Conservation (phyloP, 306 rosid genomes). For the Phaseolus lunatus region DNA sequence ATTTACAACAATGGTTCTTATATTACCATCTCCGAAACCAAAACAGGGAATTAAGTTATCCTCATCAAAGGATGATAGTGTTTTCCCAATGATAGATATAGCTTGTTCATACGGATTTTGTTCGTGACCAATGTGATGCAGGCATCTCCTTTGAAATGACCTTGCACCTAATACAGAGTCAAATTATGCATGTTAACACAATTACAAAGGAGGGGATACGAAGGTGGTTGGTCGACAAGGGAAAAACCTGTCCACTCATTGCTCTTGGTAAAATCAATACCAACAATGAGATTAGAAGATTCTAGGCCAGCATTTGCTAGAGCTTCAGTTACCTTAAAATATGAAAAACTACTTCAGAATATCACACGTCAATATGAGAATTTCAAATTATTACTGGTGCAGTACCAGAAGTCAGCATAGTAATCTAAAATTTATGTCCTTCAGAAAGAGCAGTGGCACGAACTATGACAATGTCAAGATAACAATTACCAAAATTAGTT, state of each 20-base stretch:
- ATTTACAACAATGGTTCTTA: not conserved
- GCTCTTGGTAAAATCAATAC: slow-evolving; percentile 98
- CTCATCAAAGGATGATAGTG: slow-evolving; percentile 86
- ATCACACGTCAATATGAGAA: slow-evolving; percentile 28
- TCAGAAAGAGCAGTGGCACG: slow-evolving; percentile 3
- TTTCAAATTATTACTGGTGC: not conserved
- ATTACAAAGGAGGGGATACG: slow-evolving; percentile 30
- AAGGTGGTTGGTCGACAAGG: slow-evolving; percentile 30
- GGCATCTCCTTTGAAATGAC: slow-evolving; percentile 86
- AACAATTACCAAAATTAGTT: not conserved
- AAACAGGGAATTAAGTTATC: slow-evolving; percentile 94
- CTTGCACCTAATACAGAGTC: slow-evolving; percentile 61
- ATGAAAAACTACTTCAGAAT: slow-evolving; percentile 33
- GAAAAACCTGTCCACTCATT: slow-evolving; percentile 98
- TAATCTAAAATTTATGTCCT: slow-evolving; percentile 22
- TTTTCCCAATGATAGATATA: slow-evolving; percentile 89
- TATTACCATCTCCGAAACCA: slow-evolving; percentile 96
- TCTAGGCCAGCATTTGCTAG: slow-evolving; percentile 84
- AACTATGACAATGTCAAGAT: slow-evolving; percentile 26
- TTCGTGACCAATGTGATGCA: slow-evolving; percentile 85
- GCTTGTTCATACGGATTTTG: slow-evolving; percentile 98
- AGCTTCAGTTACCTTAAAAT: slow-evolving; percentile 84
- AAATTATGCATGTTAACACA: slow-evolving; percentile 43
- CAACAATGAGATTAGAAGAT: slow-evolving; percentile 95
- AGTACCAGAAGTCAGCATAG: slow-evolving; percentile 18